Evolutionary conservation across 1,139 yeast genomes (phyloP).

Genomic region (Yamadazyma blattariae): DNA sequence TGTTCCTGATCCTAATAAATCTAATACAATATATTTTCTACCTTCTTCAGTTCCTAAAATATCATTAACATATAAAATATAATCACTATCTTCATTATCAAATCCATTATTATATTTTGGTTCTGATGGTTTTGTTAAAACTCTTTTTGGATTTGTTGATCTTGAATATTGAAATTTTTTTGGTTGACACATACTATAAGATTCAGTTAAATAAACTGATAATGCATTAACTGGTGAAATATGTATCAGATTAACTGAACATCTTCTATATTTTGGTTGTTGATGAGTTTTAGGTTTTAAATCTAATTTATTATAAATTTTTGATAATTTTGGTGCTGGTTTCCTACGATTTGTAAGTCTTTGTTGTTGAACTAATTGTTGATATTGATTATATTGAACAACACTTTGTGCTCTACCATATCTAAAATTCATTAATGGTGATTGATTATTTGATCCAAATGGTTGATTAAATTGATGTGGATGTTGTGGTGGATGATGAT

Average conservation of each 20-base stretch:
- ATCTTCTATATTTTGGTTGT: conserved; percentile 77
- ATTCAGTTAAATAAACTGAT: conserved; percentile 72
- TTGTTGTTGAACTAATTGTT: conserved; percentile 29
- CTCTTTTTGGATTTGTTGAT: conserved; percentile 86
- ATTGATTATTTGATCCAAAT: background rate
- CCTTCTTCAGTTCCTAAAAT: conserved; percentile 87
- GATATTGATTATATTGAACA: conserved; percentile 39
- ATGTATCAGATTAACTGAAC: conserved; percentile 72
- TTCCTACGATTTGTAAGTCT: conserved; percentile 19
- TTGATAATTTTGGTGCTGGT: conserved; percentile 38
- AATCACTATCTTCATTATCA: conserved; percentile 89
- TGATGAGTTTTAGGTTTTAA: conserved; percentile 60
- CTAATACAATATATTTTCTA: conserved; percentile 82
- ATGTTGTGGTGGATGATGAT: no score
- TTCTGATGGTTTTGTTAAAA: conserved; percentile 88
- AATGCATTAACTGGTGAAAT: conserved; percentile 86
- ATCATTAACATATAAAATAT: conserved; percentile 90
- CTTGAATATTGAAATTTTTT: conserved; percentile 76
- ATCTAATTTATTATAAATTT: conserved; percentile 47
- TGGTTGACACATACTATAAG: conserved; percentile 86
- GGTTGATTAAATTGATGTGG: conserved; percentile 1
- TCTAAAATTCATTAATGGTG: conserved; percentile 3
- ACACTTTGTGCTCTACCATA: conserved; percentile 33
- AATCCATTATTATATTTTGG: conserved; percentile 77
- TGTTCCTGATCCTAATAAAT: conserved; percentile 92